phyloP scores from a whole-genome alignment of 1,139 yeast genomes.

The Nematodospora anomalae region DNA sequence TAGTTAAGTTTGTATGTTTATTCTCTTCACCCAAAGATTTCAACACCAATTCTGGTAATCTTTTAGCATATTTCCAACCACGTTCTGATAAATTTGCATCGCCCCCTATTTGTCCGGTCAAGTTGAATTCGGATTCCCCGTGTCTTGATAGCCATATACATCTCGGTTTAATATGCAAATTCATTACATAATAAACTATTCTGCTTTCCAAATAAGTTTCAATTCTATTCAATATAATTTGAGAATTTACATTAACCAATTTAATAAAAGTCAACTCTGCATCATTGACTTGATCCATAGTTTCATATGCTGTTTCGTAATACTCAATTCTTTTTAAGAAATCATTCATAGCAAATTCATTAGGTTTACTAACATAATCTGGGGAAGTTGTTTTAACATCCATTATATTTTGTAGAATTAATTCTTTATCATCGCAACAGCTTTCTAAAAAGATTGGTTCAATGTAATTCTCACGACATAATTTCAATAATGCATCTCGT shows the following conservation, averaged over 20 bases:
- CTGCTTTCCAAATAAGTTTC: conserved; percentile 89
- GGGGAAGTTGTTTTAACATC: conserved; percentile 90
- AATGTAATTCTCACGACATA: conserved; percentile 65
- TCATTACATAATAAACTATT: conserved; percentile 94
- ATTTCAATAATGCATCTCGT: conserved; percentile 61
- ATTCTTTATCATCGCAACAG: conserved; percentile 80
- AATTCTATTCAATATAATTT: conserved; percentile 82
- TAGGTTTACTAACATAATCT: conserved; percentile 72
- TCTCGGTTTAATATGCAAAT: conserved; percentile 88
- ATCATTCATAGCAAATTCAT: conserved; percentile 71
- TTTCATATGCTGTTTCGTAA: conserved; percentile 74
- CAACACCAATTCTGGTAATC: conserved; percentile 74
- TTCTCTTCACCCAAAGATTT: conserved; percentile 71
- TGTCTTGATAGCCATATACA: conserved; percentile 92
- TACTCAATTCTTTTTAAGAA: conserved; percentile 69
- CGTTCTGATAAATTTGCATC: conserved; percentile 86
- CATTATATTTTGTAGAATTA: conserved; percentile 73
- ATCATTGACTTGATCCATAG: conserved; percentile 60
- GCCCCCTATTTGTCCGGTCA: conserved; percentile 95
- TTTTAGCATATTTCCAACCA: conserved; percentile 82
- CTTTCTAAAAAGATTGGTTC: conserved; percentile 93
- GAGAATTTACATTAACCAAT: conserved; percentile 82
- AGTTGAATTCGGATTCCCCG: conserved; percentile 89
- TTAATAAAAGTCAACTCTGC: conserved; percentile 78
- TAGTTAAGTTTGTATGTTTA: conserved; percentile 67